Evolutionary conservation across 306 rosid genomes (phyloP).

Genomic region (Oemleria cerasiformis): DNA sequence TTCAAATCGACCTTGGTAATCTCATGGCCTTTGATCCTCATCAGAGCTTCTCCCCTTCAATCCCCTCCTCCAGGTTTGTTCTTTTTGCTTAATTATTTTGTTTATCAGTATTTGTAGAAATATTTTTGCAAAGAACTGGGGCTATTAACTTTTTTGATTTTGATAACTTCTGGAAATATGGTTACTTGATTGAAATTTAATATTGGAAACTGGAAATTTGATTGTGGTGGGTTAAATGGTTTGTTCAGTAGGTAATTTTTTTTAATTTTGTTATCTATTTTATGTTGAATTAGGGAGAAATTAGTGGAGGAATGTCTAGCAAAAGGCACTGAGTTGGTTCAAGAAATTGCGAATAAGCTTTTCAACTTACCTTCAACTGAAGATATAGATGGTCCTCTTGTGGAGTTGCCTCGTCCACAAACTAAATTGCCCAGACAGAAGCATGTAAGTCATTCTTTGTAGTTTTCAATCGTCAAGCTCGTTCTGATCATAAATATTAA

Average conservation of each 20-base stretch:
- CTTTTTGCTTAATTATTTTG: background rate
- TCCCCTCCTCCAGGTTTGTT: conserved; percentile 42
- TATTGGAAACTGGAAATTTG: background rate
- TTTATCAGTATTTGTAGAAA: background rate
- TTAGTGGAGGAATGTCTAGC: conserved; percentile 52
- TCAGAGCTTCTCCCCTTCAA: conserved; percentile 39
- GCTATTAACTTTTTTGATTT: background rate
- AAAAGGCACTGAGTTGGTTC: conserved; percentile 77
- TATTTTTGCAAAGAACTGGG: background rate
- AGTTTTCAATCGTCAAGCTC: background rate
- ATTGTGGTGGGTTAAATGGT: conserved; percentile 1
- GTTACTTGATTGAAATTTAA: background rate
- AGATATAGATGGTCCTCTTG: conserved; percentile 77
- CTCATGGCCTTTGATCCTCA: conserved; percentile 64
- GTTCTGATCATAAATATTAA: background rate
- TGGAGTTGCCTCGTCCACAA: conserved; percentile 62
- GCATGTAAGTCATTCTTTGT: conserved; percentile 45
- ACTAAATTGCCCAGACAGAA: conserved; percentile 81
- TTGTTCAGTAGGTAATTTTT: background rate
- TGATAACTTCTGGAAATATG: background rate
- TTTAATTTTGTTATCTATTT: background rate
- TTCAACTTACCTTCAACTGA: conserved; percentile 70
- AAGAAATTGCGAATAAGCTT: conserved; percentile 63
- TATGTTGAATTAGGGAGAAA: conserved; percentile 44
- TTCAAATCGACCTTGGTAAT: conserved; percentile 68